Conservation (phyloP, 1,139 yeast genomes). For the Pichia norvegensis region DNA sequence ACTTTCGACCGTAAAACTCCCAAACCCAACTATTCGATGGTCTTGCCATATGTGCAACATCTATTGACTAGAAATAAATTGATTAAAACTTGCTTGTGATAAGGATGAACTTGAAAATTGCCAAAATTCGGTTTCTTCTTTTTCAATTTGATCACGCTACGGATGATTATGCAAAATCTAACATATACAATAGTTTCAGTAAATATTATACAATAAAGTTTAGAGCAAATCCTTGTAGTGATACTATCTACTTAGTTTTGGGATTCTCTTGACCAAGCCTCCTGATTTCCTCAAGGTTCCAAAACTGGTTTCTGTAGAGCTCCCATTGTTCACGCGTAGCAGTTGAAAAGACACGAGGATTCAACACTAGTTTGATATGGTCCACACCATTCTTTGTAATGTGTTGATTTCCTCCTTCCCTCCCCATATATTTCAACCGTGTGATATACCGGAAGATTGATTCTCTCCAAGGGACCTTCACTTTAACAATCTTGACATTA, state of each 20-base stretch:
- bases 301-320: constrained; percentile 82
- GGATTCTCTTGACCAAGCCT: constrained; percentile 32
- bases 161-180: too few species aligned
- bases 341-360: constrained; percentile 73
- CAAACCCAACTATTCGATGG: constrained; percentile 30
- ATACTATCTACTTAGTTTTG: background rate
- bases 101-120: too few species aligned
- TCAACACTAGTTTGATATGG: constrained; percentile 62
- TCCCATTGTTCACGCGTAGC: constrained; percentile 95
- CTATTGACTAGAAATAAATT: background rate
- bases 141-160: too few species aligned
- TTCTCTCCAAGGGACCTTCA: constrained; percentile 51
- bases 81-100: too few species aligned
- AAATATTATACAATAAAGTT: too few species aligned
- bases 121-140: too few species aligned
- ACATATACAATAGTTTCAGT: too few species aligned
- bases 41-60: constrained; percentile 23
- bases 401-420: background rate
- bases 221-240: too few species aligned
- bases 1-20: constrained; percentile 21
- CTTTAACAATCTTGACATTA: constrained; percentile 69
- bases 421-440: background rate
- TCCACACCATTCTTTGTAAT: constrained; percentile 37
- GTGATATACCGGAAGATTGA: constrained; percentile 25
- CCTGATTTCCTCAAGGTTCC: constrained; percentile 79